Evolutionary conservation across 1,284 basidiomycete genomes (phyloP), one percentile per base, ranked within the genome.

Genomic region (Acaromyces ingoldii): DNA sequence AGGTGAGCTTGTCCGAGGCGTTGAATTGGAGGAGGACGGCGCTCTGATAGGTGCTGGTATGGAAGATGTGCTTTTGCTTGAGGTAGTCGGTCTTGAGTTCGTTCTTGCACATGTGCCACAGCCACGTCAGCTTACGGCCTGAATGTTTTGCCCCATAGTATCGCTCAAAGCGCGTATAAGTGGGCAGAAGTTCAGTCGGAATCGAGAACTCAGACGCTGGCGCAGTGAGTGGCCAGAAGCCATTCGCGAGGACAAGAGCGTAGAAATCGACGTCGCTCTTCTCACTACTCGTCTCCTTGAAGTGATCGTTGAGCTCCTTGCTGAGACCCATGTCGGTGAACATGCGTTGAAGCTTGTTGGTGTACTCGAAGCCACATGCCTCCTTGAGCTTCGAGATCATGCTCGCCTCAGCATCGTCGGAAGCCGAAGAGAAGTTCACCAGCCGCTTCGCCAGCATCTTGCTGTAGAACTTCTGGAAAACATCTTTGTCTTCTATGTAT

Each of bases 341-440:
- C 95, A 98, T 98, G 72, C 91, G 85, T 74, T 92, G 89, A 41
- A 98, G 83, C 78, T 97, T 97, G 81, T 88, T 90, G 43, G 95
- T 97, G 78, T 97, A 98, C 74, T 98, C 95, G 81, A 93, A 96
- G 60, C 95, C 95, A 66, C 90, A 97, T 9, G 89, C 87, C 76
- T 97, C 95, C 82, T 98, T 99, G 65, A 99, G 79, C 79, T 96
- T 95, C 50, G 91, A 88, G 66, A 98, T 98, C 95, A 99, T 98
- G 77, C 87, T 91, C 25, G 89, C 87, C 76, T 99, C 95, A 22
- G 86, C 87, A 78, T 99, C 95, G 70, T 97, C 93, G 3, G 92
- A 97, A 4, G 91, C 91, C 19, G 91, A 96, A 19, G 88, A 84
- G 30, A 85, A 85, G 67, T 91, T 87, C 62, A 99, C 92, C 30